These are phyloP conservation scores for Stemphylium beticola DNA, from an alignment of 2,329 filamentous ascomycete species.

Conservation along the genomic window DNA sequence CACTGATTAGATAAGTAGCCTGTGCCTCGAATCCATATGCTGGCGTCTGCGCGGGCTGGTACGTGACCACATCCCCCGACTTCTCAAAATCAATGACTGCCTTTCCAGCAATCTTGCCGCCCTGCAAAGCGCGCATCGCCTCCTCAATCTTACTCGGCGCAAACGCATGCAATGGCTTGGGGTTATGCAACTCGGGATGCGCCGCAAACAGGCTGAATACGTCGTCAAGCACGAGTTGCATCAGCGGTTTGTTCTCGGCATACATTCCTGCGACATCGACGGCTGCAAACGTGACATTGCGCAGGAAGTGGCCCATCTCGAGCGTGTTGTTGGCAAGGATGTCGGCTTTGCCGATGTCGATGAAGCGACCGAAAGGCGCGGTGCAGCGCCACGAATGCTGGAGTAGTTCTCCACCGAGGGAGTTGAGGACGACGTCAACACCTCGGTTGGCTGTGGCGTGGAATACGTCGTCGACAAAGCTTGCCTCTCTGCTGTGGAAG, in stretches of 20 bases:
- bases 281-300: conserved; percentile 14
- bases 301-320: conserved; percentile 19
- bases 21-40: conserved; percentile 7
- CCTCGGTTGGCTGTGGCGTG: conserved; percentile 33
- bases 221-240: conserved; percentile 10
- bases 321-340: conserved; percentile 18
- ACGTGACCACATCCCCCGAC: conserved; percentile 21
- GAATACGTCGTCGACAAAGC: conserved; percentile 35
- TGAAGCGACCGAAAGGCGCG: conserved; percentile 42
- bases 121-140: conserved; percentile 28
- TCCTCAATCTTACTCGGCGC: conserved; percentile 16
- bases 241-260: conserved; percentile 7
- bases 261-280: conserved; percentile 7
- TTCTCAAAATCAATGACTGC: conserved; percentile 40
- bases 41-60: not conserved
- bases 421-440: conserved; percentile 48
- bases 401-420: conserved; percentile 32
- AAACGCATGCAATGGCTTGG: conserved; percentile 7
- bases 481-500: conserved; percentile 36
- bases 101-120: conserved; percentile 49
- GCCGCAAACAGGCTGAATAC: conserved; percentile 8
- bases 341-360: conserved; percentile 30
- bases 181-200: not conserved
- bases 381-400: conserved; percentile 31
- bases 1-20: conserved; percentile 35